Percentiles rank a stretch among this genome's conserved stretches.
Evolutionary conservation across 495 filamentous ascomycete species (phyloP).

Genomic region (Trichoderma gamsii): DNA sequence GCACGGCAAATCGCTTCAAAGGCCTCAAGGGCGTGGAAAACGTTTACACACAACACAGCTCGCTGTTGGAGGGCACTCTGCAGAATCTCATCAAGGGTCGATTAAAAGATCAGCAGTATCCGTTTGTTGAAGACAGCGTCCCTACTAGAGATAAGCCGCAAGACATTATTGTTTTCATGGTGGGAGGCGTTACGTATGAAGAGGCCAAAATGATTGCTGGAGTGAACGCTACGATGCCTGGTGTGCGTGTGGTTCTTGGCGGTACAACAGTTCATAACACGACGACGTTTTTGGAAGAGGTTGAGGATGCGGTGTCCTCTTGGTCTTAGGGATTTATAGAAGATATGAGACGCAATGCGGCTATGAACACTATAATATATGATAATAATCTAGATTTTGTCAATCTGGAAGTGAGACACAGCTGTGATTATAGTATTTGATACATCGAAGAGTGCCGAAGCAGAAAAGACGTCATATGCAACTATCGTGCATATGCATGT

Average conservation of each 20-base stretch:
- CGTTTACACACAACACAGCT: conserved; percentile 96
- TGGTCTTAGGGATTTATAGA: conserved; percentile 81
- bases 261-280: conserved; percentile 84
- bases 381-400: neutral
- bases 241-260: conserved; percentile 79
- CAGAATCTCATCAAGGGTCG: conserved; percentile 90
- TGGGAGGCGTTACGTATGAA: conserved; percentile 91
- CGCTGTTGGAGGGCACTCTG: conserved; percentile 75
- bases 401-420: neutral
- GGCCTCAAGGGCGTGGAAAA: conserved; percentile 96
- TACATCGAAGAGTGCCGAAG: neutral
- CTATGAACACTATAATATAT: neutral
- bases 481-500: neutral
- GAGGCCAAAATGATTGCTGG: conserved; percentile 91
- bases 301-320: conserved; percentile 66
- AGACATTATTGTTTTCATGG: conserved; percentile 89
- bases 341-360: neutral
- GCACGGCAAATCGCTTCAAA: conserved; percentile 83
- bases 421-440: neutral
- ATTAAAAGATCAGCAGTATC: conserved; percentile 76
- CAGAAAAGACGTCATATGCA: conserved; percentile 4
- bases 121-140: conserved; percentile 82
- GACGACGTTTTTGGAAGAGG: conserved; percentile 77
- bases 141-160: conserved; percentile 89
- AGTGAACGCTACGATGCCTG: conserved; percentile 85